Percentiles rank a stretch among this genome's conserved stretches.
phyloP scores from a whole-genome alignment of 805 yeast species.

The Candida jianshihensis region DNA sequence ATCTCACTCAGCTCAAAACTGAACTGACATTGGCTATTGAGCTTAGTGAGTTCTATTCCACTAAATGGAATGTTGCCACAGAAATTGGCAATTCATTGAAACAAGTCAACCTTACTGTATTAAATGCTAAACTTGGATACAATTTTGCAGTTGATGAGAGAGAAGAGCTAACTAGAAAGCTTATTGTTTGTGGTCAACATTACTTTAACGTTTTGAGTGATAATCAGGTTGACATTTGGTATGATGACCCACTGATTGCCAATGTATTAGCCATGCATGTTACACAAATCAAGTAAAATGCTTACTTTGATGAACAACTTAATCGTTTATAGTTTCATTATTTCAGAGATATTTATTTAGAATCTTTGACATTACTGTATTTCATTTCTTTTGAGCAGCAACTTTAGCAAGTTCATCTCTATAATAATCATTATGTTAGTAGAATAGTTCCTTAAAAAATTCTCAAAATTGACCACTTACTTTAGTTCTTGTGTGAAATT shows the following conservation, averaged over 20 bases:
- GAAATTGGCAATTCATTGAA: constrained; percentile 38
- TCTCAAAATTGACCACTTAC: too few relatives aligned
- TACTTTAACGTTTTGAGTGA: constrained; percentile 39
- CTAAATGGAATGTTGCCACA: constrained; percentile 40
- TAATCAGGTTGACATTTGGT: constrained; percentile 33
- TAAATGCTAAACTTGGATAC: constrained; percentile 31
- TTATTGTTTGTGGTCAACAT: constrained; percentile 37
- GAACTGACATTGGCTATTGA: constrained; percentile 41
- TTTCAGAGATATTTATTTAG: too few relatives aligned
- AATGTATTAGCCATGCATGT: not conserved
- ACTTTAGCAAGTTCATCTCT: constrained; percentile 19
- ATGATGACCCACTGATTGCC: constrained; percentile 10
- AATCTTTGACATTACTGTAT: not conserved
- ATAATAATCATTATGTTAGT: too few relatives aligned
- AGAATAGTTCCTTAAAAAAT: too few relatives aligned
- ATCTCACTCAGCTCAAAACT: constrained; percentile 36
- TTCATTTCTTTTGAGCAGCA: constrained; percentile 15
- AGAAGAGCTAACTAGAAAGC: constrained; percentile 32
- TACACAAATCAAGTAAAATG: too few relatives aligned
- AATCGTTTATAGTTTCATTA: not conserved
- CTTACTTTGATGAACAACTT: not conserved
- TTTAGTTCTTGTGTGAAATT: constrained; percentile 73
- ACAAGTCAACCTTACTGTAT: constrained; percentile 33
- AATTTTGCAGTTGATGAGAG: constrained; percentile 30
- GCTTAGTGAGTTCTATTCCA: constrained; percentile 38